These are phyloP conservation scores for Colletotrichum somersetense DNA, from an alignment of 2,329 filamentous ascomycete genomes.

Conservation along the genomic window DNA sequence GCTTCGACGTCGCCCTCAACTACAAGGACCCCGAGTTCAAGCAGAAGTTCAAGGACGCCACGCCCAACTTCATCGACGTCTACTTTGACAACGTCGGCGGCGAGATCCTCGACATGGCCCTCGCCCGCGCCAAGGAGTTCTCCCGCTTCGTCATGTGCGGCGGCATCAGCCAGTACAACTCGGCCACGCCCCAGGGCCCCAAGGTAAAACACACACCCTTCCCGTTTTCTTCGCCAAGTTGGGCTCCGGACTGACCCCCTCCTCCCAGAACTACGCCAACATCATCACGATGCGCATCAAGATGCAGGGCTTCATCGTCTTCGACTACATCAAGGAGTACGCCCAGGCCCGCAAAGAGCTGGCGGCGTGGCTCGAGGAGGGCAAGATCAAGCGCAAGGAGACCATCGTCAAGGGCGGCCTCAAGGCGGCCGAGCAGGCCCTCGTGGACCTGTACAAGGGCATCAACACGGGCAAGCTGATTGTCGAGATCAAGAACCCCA, in stretches of 20 bases:
- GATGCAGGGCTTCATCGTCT: constrained; percentile 80
- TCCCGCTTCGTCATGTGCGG: constrained; percentile 80
- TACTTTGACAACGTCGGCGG: constrained; percentile 83
- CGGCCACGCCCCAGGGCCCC: constrained; percentile 65
- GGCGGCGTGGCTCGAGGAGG: constrained; percentile 76
- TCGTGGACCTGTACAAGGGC: constrained; percentile 75
- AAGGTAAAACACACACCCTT: constrained; percentile 52
- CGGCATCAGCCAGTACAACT: constrained; percentile 77
- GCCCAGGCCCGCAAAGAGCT: constrained; percentile 70
- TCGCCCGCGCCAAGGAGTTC: constrained; percentile 71
- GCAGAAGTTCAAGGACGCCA: constrained; percentile 70
- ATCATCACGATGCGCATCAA: constrained; percentile 67
- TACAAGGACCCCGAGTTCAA: constrained; percentile 76
- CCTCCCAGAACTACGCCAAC: constrained; percentile 61
- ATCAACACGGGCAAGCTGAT: constrained; percentile 77
- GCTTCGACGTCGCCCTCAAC: constrained; percentile 76
- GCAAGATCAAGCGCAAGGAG: constrained; percentile 79
- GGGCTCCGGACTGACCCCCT: constrained; percentile 25
- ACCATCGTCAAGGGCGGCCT: constrained; percentile 79
- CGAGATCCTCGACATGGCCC: constrained; percentile 75
- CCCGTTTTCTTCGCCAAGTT: constrained; percentile 5
- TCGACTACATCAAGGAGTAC: constrained; percentile 74
- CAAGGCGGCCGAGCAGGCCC: constrained; percentile 70
- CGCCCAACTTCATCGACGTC: constrained; percentile 72
- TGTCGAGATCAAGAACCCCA: constrained; percentile 62